Evolutionary conservation across 805 yeast species (phyloP).

Genomic region (Candida succiphila): DNA sequence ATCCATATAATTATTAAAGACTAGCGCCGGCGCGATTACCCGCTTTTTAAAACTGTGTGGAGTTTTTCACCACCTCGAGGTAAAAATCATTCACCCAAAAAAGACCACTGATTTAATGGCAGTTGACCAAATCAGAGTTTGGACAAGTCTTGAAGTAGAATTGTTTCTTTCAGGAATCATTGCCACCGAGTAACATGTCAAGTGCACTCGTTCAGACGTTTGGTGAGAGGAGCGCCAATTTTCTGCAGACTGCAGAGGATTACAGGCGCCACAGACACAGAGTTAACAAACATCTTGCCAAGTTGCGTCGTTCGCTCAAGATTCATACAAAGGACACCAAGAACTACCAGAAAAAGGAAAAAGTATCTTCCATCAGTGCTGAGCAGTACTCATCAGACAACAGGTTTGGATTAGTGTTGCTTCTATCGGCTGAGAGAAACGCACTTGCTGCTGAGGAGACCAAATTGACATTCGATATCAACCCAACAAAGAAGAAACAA

Average conservation of each 20-base stretch:
- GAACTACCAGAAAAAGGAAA: slow-evolving; percentile 40
- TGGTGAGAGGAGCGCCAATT: slow-evolving; percentile 52
- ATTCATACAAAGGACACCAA: slow-evolving; percentile 61
- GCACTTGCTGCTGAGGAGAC: slow-evolving; percentile 59
- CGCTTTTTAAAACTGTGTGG: too few species aligned
- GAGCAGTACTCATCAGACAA: slow-evolving; percentile 42
- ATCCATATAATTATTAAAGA: too few species aligned
- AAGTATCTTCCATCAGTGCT: slow-evolving; percentile 32
- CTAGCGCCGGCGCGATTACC: too few species aligned
- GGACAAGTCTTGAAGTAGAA: too few species aligned
- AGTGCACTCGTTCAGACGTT: slow-evolving; percentile 35
- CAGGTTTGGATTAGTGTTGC: slow-evolving; percentile 46
- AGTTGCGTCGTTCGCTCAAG: slow-evolving; percentile 53
- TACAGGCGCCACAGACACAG: slow-evolving; percentile 58
- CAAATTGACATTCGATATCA: slow-evolving; percentile 42
- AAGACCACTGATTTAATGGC: too few species aligned
- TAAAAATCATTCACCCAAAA: too few species aligned
- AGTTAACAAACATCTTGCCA: slow-evolving; percentile 48
- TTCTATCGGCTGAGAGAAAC: slow-evolving; percentile 72
- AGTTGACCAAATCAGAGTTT: too few species aligned
- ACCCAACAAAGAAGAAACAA: slow-evolving; percentile 34
- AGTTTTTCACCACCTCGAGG: too few species aligned
- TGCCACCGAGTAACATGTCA: slow-evolving; percentile 24
- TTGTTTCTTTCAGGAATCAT: too few species aligned
- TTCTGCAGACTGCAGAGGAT: slow-evolving; percentile 60